Evolutionary conservation across 306 rosid species (phyloP).

Genomic region (Carpinus fangiana): DNA sequence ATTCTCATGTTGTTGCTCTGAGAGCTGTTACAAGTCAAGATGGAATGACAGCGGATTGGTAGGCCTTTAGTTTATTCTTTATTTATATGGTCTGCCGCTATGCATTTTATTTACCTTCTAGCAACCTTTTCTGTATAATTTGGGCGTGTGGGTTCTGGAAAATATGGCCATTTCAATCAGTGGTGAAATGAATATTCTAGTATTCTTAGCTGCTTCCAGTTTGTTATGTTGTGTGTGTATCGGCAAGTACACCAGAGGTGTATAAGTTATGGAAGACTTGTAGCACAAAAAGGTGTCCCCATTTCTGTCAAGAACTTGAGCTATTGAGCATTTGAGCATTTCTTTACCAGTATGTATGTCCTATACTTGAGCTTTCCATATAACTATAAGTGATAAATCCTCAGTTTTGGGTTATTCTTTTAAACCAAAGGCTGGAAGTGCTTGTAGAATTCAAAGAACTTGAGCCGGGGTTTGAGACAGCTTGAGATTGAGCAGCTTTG

Average conservation of each 20-base stretch:
- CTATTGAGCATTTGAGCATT: background rate
- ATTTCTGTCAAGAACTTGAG: background rate
- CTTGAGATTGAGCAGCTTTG: background rate
- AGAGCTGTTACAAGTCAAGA: slow-evolving; percentile 99
- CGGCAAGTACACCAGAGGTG: background rate
- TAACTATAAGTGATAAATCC: background rate
- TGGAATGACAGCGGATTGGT: slow-evolving; percentile 99
- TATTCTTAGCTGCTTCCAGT: background rate
- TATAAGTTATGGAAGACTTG: background rate
- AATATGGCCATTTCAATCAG: background rate
- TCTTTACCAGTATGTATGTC: background rate
- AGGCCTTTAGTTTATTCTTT: slow-evolving; percentile 29
- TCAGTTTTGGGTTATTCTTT: background rate
- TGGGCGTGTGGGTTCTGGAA: background rate
- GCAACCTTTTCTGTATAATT: background rate
- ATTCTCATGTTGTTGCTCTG: slow-evolving; percentile 90
- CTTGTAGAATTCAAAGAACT: background rate
- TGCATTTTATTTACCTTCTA: background rate
- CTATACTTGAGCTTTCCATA: background rate
- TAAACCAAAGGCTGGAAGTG: background rate
- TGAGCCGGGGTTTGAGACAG: background rate
- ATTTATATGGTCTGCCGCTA: slow-evolving; percentile 2
- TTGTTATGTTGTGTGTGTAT: background rate
- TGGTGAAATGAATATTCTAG: background rate
- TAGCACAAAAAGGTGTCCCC: background rate